Percentiles rank a stretch among this genome's conserved stretches.
These are phyloP conservation scores for Colletotrichum theobromicola DNA, from an alignment of 2,329 filamentous ascomycete genomes.

Conservation along the genomic window DNA sequence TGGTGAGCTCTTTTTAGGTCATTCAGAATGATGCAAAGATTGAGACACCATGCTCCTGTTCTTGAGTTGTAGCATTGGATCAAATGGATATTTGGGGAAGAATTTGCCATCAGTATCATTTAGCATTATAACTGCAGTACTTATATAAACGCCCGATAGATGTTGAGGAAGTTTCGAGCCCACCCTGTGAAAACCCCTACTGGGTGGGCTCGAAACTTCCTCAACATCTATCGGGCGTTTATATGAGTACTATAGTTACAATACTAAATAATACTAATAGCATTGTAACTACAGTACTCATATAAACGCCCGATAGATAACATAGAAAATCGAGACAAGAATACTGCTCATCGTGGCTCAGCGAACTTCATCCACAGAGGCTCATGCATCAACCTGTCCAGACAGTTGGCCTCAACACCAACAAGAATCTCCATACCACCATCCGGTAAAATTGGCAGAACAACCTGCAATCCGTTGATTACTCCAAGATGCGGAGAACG, in stretches of 20 bases:
- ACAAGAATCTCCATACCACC: conserved; percentile 5
- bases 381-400: background rate
- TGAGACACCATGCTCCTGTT: background rate
- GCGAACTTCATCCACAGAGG: conserved; percentile 12
- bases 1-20: background rate
- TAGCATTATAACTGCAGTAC: background rate
- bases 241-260: no score
- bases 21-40: background rate
- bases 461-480: background rate
- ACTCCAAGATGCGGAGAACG: background rate
- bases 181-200: no score
- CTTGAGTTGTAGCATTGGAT: background rate
- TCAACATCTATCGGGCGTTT: no score
- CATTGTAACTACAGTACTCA: no score
- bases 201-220: no score
- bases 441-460: background rate
- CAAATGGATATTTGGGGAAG: background rate
- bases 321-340: background rate
- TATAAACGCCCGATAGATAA: background rate
- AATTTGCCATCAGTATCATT: background rate
- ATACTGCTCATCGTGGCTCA: background rate
- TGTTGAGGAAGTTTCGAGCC: no score
- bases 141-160: background rate
- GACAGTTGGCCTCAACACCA: background rate
- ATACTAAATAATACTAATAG: no score